These are phyloP conservation scores for Barnettozyma salicaria DNA, from an alignment of 805 yeast species.

Conservation along the genomic window DNA sequence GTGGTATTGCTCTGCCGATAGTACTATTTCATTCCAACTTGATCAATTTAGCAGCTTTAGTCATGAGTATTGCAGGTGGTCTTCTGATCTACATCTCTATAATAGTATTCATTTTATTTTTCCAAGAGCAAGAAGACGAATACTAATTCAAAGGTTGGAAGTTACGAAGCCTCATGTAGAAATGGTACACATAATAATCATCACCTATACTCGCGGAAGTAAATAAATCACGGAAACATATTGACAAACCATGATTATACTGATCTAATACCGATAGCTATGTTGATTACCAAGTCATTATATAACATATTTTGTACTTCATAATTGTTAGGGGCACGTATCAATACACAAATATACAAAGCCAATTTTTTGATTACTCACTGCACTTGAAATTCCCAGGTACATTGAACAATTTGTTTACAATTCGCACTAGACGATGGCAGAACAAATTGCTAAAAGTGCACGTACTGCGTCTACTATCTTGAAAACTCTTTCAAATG, in stretches of 20 bases:
- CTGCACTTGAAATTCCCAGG: background rate
- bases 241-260: background rate
- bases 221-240: too few species aligned
- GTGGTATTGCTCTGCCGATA: slow-evolving; percentile 72
- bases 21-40: slow-evolving; percentile 71
- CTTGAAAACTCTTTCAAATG: slow-evolving; percentile 71
- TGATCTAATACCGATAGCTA: too few species aligned
- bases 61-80: slow-evolving; percentile 84
- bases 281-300: too few species aligned
- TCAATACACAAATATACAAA: too few species aligned
- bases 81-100: slow-evolving; percentile 75
- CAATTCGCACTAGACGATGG: too few species aligned
- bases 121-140: slow-evolving; percentile 41
- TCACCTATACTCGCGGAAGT: background rate
- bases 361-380: background rate
- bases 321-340: too few species aligned
- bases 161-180: background rate
- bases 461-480: slow-evolving; percentile 83
- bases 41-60: slow-evolving; percentile 62
- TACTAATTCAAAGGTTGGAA: slow-evolving; percentile 19
- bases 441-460: slow-evolving; percentile 70
- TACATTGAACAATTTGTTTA: too few species aligned
- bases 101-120: slow-evolving; percentile 73
- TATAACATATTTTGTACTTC: too few species aligned
- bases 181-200: background rate